Conservation (phyloP, 2,329 filamentous ascomycete genomes). For the Elsinoe batatas region DNA sequence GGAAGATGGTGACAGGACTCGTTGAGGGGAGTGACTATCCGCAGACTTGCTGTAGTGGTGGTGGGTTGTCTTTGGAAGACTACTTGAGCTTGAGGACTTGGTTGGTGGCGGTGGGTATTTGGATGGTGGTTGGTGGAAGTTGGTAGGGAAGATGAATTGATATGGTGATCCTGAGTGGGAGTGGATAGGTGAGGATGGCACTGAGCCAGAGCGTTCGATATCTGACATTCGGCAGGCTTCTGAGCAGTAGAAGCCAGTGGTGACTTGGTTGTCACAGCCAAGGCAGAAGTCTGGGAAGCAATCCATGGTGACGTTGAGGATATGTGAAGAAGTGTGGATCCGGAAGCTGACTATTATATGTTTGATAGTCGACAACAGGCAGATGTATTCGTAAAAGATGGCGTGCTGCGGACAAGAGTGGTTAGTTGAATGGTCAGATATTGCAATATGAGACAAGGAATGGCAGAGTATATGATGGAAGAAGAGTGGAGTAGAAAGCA, state of each 20-base stretch:
- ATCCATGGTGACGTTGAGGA: slow-evolving; percentile 30
- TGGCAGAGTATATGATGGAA: slow-evolving; percentile 9
- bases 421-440: neutral
- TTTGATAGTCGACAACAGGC: neutral
- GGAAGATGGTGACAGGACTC: slow-evolving; percentile 51
- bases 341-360: neutral
- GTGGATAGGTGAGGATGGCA: slow-evolving; percentile 27
- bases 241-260: slow-evolving; percentile 78
- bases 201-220: slow-evolving; percentile 57
- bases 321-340: neutral
- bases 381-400: neutral
- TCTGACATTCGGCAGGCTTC: slow-evolving; percentile 83
- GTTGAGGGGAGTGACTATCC: slow-evolving; percentile 28
- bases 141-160: slow-evolving; percentile 17
- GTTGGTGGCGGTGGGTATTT: slow-evolving; percentile 33
- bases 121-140: slow-evolving; percentile 55
- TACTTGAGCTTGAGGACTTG: slow-evolving; percentile 29
- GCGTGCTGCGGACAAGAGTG: slow-evolving; percentile 1
- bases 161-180: slow-evolving; percentile 12
- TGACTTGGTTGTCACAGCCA: slow-evolving; percentile 81
- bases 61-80: slow-evolving; percentile 25
- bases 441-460: slow-evolving; percentile 11
- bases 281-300: slow-evolving; percentile 94
- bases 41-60: slow-evolving; percentile 21
- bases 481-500: slow-evolving; percentile 7